Conservation (phyloP, 1,284 basidiomycete species). For the Cryptococcus sp. region DNA sequence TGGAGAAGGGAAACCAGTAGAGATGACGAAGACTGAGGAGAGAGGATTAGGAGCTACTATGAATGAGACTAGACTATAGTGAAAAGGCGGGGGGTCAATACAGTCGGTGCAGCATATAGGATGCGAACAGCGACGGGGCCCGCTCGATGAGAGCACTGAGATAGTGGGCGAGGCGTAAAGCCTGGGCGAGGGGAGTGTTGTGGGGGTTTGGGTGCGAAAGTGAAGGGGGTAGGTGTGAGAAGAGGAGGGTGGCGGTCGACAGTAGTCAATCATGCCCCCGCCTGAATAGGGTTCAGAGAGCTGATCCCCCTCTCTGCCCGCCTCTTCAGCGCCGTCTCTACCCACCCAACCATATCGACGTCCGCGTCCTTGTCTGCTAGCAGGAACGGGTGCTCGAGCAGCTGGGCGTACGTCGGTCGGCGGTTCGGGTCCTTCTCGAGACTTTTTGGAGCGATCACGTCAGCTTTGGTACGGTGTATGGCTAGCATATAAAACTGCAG, state of each 20-base stretch:
- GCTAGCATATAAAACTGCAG: neutral
- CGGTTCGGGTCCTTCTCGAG: constrained; percentile 72
- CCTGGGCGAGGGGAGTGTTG: neutral
- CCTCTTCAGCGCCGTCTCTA: constrained; percentile 60
- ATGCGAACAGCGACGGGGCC: no score
- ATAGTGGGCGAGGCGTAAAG: neutral
- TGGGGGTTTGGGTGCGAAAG: neutral
- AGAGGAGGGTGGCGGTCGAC: neutral
- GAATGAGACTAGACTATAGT: no score
- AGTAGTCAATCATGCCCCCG: neutral
- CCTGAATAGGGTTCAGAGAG: constrained; percentile 31
- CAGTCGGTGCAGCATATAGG: no score
- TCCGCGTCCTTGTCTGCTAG: constrained; percentile 56
- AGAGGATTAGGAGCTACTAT: no score
- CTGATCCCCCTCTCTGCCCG: constrained; percentile 42
- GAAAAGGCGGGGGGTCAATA: no score
- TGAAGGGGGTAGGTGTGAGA: neutral
- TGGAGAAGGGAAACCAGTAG: no score
- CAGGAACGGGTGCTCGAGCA: constrained; percentile 75
- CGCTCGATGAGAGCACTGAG: no score
- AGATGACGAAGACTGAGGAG: no score
- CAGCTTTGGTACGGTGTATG: neutral
- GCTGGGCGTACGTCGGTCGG: constrained; percentile 78
- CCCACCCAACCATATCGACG: constrained; percentile 83
- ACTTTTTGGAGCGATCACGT: constrained; percentile 50